Evolutionary conservation across 176 grass and related monocot genomes (phyloP).

Genomic region (Microstegium vimineum): DNA sequence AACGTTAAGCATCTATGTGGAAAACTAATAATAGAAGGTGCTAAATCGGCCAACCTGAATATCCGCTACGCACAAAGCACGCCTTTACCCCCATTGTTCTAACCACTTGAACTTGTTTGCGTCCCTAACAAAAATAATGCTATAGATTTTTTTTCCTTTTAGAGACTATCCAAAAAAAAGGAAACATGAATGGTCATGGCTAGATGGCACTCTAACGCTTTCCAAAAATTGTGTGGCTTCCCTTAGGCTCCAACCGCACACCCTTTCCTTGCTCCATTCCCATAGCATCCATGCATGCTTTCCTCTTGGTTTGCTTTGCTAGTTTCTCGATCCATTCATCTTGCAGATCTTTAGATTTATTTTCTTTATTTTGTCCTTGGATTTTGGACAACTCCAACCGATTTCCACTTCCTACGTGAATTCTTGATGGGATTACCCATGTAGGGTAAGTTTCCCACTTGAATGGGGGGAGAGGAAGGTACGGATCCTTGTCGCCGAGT

Average conservation of each 20-base stretch:
- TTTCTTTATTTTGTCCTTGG: background rate
- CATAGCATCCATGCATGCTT: conserved; percentile 11
- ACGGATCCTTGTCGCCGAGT: background rate
- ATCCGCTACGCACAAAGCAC: background rate
- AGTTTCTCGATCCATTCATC: conserved; percentile 17
- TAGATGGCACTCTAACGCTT: background rate
- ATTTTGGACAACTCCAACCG: background rate
- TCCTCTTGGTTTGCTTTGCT: conserved; percentile 26
- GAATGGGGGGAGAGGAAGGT: conserved; percentile 33
- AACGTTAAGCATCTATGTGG: background rate
- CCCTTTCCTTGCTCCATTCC: background rate
- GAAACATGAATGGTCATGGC: conserved; percentile 25
- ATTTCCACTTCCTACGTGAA: background rate
- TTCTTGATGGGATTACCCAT: conserved; percentile 12
- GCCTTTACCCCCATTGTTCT: background rate
- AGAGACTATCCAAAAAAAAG: conserved; percentile 23
- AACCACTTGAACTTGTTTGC: background rate
- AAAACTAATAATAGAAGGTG: background rate
- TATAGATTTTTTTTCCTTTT: background rate
- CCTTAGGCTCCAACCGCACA: conserved; percentile 3
- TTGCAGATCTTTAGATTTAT: background rate
- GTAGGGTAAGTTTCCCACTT: conserved; percentile 35
- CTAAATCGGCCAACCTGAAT: conserved; percentile 18
- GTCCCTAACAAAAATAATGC: background rate
- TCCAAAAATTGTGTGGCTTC: conserved; percentile 56